These are phyloP conservation scores for Flaveria trinervia DNA, from an alignment of 129 eudicot species.

Conservation along the genomic window DNA sequence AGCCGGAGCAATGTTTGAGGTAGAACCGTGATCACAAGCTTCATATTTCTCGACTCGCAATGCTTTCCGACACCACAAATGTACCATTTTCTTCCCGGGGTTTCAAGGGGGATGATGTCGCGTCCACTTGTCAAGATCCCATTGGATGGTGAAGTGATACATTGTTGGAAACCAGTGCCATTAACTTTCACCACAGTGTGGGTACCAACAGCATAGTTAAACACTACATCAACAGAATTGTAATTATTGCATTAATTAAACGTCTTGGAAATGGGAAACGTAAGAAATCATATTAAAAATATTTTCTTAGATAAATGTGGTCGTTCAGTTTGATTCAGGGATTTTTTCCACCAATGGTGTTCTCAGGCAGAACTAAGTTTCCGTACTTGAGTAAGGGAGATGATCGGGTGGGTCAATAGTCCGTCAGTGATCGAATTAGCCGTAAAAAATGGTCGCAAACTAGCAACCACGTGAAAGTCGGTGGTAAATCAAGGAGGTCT, in stretches of 20 bases:
- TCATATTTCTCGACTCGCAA: conserved; percentile 38
- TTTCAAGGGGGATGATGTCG: conserved; percentile 39
- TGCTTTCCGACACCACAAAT: conserved; percentile 48
- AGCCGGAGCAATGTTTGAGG: conserved; percentile 32
- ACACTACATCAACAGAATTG: conserved; percentile 34
- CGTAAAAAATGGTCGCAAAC: too few relatives aligned
- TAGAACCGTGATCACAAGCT: conserved; percentile 38
- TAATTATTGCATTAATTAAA: neutral
- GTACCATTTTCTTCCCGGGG: conserved; percentile 56
- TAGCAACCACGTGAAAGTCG: too few relatives aligned
- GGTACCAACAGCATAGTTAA: conserved; percentile 30
- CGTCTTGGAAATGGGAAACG: too few relatives aligned
- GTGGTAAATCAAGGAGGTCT: too few relatives aligned
- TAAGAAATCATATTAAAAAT: too few relatives aligned
- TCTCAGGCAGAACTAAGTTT: too few relatives aligned
- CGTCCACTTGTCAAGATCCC: conserved; percentile 42
- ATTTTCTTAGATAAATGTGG: too few relatives aligned
- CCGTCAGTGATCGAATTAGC: too few relatives aligned
- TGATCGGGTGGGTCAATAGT: too few relatives aligned
- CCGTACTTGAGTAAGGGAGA: too few relatives aligned
- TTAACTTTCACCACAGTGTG: conserved; percentile 46
- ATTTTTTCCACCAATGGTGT: too few relatives aligned
- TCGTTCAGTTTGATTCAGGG: too few relatives aligned
- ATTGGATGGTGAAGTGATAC: conserved; percentile 17
- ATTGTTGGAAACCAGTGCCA: conserved; percentile 44